Evolutionary conservation across 495 filamentous ascomycete species (phyloP), one percentile per base, ranked within the genome.

Genomic region (Penicillium ochrochloron): DNA sequence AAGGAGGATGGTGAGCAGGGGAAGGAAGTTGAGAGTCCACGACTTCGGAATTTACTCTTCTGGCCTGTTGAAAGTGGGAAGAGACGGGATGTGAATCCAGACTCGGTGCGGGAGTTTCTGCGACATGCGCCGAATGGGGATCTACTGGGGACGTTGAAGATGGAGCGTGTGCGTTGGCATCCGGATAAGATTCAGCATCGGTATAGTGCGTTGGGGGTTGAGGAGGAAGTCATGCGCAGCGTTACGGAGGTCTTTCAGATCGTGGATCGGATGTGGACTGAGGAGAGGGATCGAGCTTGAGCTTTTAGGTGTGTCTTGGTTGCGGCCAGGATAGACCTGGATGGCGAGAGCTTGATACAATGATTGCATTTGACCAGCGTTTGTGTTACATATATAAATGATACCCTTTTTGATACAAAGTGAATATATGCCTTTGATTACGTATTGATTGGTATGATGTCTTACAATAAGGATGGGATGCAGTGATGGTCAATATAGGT

Each of bases 181-280:
- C 95, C 95, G 11, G 95, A 99, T 77, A 99, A 98, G 82, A 90
- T 98, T 35, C 92, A 96, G 81, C 96, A 98, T 78, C 85, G 88
- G 52, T 88, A 94, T 67, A 91, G 92, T 2, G 86, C 83, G 0
- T 75, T 83, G 61, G 82, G 84, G 6, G 78, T 91, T 46, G 88
- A 92, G 50, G 86, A 90, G 19, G 76, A 81, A 3, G 86, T 88
- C 2, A 84, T 96, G 74, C 89, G 89, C 77, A 85, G 84, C 54
- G 91, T 98, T 17, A 99, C 94, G 14, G 89, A 90, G 7, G 89
- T 97, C 11, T 99, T 99, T 70, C 94, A 98, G 80, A 88, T 91
- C 51, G 83, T 99, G 57, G 95, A 98, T 82, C 75, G 79, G 42
- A 73, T 99, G 75, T 97, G 92, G 91, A 85, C 77, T 62, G 86